These are phyloP conservation scores for Yarrowia galli DNA, from an alignment of 1,139 yeast genomes.

Conservation along the genomic window DNA sequence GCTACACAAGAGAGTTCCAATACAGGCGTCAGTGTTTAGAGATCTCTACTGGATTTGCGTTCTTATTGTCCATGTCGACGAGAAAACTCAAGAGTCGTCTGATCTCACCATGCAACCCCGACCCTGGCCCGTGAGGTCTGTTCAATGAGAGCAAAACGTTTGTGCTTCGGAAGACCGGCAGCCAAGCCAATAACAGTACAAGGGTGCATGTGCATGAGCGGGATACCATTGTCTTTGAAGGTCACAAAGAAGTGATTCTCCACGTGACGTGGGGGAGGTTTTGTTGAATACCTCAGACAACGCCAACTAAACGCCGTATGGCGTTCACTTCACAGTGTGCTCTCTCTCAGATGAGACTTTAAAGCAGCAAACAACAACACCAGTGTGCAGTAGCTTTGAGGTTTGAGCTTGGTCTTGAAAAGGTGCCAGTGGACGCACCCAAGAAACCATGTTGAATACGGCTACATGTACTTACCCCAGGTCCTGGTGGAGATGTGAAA, in stretches of 20 bases:
- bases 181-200: conserved; percentile 27
- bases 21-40: not conserved
- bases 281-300: not conserved
- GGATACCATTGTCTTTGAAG: not conserved
- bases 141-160: not conserved
- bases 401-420: conserved; percentile 13
- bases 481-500: not conserved
- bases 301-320: conserved; percentile 6
- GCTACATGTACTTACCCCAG: conserved; percentile 3
- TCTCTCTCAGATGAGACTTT: not conserved
- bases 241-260: not conserved
- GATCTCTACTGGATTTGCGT: not conserved
- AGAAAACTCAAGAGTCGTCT: not conserved
- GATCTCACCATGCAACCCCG: not conserved
- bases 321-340: not conserved
- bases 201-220: conserved; percentile 19
- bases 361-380: not conserved
- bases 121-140: not conserved
- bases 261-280: conserved; percentile 1
- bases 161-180: conserved; percentile 14
- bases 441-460: conserved; percentile 9
- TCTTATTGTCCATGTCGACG: not conserved
- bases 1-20: not conserved
- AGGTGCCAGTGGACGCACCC: not conserved
- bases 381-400: conserved; percentile 2